Base-by-base conservation (phyloP, 208 protist species). In the Vickermania ingenoplastis region DNA sequence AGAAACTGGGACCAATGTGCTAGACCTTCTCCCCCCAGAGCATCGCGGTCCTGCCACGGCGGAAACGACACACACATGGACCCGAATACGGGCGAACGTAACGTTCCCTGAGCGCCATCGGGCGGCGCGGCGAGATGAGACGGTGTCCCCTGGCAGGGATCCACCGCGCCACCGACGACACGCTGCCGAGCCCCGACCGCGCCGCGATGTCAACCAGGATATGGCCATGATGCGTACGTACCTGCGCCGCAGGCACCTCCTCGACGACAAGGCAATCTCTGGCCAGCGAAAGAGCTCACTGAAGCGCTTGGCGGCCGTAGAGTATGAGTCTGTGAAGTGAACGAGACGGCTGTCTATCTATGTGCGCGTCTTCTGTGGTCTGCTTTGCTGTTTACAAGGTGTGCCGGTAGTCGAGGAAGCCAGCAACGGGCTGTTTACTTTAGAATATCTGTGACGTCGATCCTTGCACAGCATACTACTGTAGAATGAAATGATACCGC, bases 1-100 rank as follows among this genome's bases (percentile, higher is more conserved):
- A 24, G 71, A 88, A 52, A 77, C 63, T 4, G 81, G 75, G 28
- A 59, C 79, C 52, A 75, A 84, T 63, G 57, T 88, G 14, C 65
- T 88, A 11, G 62, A 79, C 11, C 13, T 73, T 22, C 71, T 51
- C n/a, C 61, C 61, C 57, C 36, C 36, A 45, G 36, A 45, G 36
- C 36, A 45, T 45, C 36, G 17, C 17, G 36, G 36, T 17, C 36
- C 36, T 17, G 36, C 36, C 7, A 17, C 36, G 17, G 36, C 36
- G 36, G 36, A 45, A 45, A 45, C 36, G 11, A 45, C 36, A 45
- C 36, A 45, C 17, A 45, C 36, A 45, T 45, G 36, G 36, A 45
- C 7, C 7, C 36, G 17, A 7, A 45, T 45, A n/a, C 36, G 36
- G 7, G 36, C 36, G 11, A 45, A 45, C 17, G 36, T 45, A 7